Evolutionary conservation across 306 rosid genomes (phyloP), one percentile per base, ranked within the genome.

Genomic region (Leucaena leucocephala): DNA sequence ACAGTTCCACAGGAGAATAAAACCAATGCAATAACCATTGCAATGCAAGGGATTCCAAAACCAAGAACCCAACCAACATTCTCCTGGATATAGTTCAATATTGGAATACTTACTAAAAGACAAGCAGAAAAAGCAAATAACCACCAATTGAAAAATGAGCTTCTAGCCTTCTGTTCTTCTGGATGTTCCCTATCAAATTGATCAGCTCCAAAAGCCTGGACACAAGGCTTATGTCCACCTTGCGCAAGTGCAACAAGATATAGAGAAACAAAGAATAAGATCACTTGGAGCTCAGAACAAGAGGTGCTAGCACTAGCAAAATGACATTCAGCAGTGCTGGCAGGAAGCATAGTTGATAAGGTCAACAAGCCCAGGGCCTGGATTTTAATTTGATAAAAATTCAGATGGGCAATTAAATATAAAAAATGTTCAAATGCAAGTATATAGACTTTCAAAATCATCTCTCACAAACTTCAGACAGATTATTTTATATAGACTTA

Each of bases 171-270:
- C 27, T 27, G 27, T 27, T 27, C 27, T 27, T 27, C 27, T 27
- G 27, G 89, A 54, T 90, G 76, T 7, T 85, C 48, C 9, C 59
- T 84, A 50, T 92, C 96, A 64, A 90, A 92, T 64, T 92, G 97
- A 74, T 89, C 97, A 0, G 92, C 97, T 63, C 93, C 97, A 19
- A 92, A 92, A 55, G 96, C 97, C 77, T 89, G 93, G 67, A 92
- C 92, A 64, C 96, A 92, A 46, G 97, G 97, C 84, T 89, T 92
- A 67, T 90, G 95, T 46, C 97, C 95, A 12, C 92, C 91, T 87
- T 86, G 92, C 8, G 77, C 93, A 76, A 89, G 0, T 8, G 95
- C 97, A 4, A 90, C 88, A 2, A 92, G 75, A 77, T 92, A 92
- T 0, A 92, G 79, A 52, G 97, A 80, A 80, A 76, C 50, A 76